Base-by-base conservation (phyloP, 2,329 filamentous ascomycete species). In the Teratosphaeriaceae sp. region DNA sequence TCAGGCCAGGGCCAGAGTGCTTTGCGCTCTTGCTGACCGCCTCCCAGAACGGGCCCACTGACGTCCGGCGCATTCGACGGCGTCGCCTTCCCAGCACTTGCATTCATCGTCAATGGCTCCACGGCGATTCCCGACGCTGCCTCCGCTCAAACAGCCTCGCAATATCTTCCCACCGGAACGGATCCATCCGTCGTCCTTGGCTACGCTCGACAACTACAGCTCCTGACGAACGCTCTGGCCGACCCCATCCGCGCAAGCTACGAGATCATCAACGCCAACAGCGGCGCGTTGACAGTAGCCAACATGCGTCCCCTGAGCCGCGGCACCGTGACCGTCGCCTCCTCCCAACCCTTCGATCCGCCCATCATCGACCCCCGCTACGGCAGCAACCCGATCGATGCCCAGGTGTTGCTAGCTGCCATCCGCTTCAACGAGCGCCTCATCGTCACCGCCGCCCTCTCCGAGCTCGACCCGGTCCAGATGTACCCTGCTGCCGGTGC, bases 261-360 rank as follows among this genome's bases (percentile, higher is more conserved):
- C 38, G 59, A 62, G 30, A 47, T 62, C 31, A 44, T 62, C 18
- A 58, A 58, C 33, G 57, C 54, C 22, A 61, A 61, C 43, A 52
- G 55, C 23, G 59, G 59, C 15, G 56, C 49, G 22, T 51, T 60
- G 29, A 57, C 58, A 1, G 51, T 61, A 19, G 55, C 51, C 8
- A 55, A 53, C 50, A 66, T 68, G 55, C 69, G 69, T 13, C 60
- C 65, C 0, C 60, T 74, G n/a, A 69, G 68, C 3, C 63, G 71
- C 2, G 71, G 70, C n/a, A 66, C 56, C 0, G 60, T 72, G 8
- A 49, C 46, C 15, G 65, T 72, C 18, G 58, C 47, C 6, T 67
- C 66, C 0, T 50, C 63, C 1, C 58, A 65, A 20, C 60, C 69
- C 1, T 64, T 65, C 29, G 55, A 62, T 2, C 54, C 61, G 2